Evolutionary conservation across 2,329 filamentous ascomycete species (phyloP), one percentile per base, ranked within the genome.

Genomic region (Didymella sp.): DNA sequence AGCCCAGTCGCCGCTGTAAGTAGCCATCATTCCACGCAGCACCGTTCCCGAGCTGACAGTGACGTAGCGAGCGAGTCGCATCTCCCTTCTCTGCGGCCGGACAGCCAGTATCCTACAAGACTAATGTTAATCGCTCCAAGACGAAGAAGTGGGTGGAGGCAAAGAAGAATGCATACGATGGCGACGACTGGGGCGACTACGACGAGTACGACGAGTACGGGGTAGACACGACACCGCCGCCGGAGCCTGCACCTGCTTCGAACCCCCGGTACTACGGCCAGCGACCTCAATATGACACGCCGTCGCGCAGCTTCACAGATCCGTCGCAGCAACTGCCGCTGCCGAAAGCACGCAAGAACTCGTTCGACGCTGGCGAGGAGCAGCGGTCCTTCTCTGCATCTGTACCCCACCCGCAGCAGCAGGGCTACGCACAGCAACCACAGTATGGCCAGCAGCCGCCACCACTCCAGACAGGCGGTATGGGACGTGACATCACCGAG

Each of bases 121-220:
- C 92, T 48, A 96, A 96, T 74, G 88, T 97, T 45, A 94, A 91
- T 77, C 88, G 94, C 60, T 85, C 87, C 53, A 96, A 96, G 79
- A 97, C 93, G 52, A 90, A 89, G 78, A 96, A 96, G 84, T 98
- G 94, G 94, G 89, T 94, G 33, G 89, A 96, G 70, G 94, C 94
- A 31, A 94, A 93, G 76, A 83, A 87, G 56, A 88, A 90, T 67
- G 90, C 87, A 72, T 98, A 98, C 72, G 93, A 94, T 69, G 94
- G 93, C 61, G 92, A 96, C 69, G 94, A 96, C 71, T 97, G 94
- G 93, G 94, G 92, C 31, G 89, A 86, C 40, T 80, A 79, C 61
- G 81, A 83, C 62, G 83, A 84, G 45, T 83, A 87, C 51, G 81
- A 84, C 51, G 80, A 84, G 56, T 81, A 83, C 61, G 83, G 85